These are phyloP conservation scores for Pleurotus eryngii DNA, from an alignment of 768 basidiomycete genomes.

Conservation along the genomic window DNA sequence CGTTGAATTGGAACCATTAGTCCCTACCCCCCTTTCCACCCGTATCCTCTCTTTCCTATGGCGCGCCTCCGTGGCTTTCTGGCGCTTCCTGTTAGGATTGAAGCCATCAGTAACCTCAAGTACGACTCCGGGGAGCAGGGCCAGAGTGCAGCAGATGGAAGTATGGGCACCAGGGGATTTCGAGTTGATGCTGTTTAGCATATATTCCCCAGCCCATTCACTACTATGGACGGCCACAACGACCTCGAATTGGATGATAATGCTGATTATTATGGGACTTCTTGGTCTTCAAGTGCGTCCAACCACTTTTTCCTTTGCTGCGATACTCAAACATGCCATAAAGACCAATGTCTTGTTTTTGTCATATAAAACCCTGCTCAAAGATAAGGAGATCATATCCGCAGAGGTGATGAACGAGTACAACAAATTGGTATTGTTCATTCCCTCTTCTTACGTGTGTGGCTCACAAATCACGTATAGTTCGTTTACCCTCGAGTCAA, in stretches of 20 bases:
- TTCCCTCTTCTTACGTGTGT: background rate
- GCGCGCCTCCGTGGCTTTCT: conserved; percentile 51
- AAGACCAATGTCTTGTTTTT: conserved; percentile 50
- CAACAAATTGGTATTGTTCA: conserved; percentile 61
- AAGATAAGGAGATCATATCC: conserved; percentile 72
- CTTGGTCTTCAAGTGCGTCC: conserved; percentile 60
- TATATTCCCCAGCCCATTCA: conserved; percentile 79
- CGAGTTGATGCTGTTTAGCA: conserved; percentile 63
- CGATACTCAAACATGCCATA: background rate
- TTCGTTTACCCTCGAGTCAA: conserved; percentile 83
- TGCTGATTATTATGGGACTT: conserved; percentile 63
- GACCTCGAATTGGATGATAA: conserved; percentile 74
- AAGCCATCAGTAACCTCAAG: conserved; percentile 37
- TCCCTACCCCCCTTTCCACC: conserved; percentile 40
- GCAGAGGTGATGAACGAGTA: conserved; percentile 85
- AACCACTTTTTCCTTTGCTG: background rate
- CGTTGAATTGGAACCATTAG: conserved; percentile 41
- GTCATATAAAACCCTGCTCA: conserved; percentile 62
- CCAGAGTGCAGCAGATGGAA: conserved; percentile 70
- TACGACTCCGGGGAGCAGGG: conserved; percentile 34
- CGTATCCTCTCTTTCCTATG: conserved; percentile 45
- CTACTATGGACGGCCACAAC: conserved; percentile 71
- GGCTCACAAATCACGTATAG: conserved; percentile 31
- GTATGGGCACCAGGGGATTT: conserved; percentile 76
- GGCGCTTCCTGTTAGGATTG: conserved; percentile 68